A percentile compares a stretch with the other conserved stretches of the same genome.
Evolutionary conservation across 305 asterid genomes (phyloP).

Genomic region (Rubia peregrina): DNA sequence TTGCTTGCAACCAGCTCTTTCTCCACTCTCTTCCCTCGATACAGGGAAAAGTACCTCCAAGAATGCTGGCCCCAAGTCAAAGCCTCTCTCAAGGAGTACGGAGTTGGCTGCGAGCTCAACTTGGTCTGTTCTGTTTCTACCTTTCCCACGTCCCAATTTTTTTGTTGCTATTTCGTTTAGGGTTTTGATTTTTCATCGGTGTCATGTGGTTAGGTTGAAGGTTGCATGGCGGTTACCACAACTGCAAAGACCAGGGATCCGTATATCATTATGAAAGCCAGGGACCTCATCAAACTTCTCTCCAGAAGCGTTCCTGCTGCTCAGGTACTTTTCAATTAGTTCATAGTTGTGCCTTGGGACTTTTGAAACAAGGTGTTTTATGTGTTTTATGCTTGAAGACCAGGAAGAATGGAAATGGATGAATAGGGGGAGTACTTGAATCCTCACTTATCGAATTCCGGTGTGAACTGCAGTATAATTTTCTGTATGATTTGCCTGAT

Average conservation of each 20-base stretch:
- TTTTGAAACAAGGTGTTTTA: no score
- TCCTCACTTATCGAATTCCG: no score
- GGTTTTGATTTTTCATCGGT: background rate
- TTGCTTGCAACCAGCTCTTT: slow-evolving; percentile 82
- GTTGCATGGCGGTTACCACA: slow-evolving; percentile 76
- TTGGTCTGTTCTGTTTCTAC: slow-evolving; percentile 40
- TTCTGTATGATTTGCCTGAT: no score
- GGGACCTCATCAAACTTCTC: slow-evolving; percentile 73
- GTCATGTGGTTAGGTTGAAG: slow-evolving; percentile 58
- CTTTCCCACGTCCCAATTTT: background rate
- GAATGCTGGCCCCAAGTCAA: slow-evolving; percentile 75
- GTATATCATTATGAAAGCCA: slow-evolving; percentile 63
- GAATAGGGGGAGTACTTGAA: no score
- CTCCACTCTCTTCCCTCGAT: slow-evolving; percentile 88
- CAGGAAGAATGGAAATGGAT: no score
- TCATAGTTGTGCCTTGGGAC: background rate
- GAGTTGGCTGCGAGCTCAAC: slow-evolving; percentile 58
- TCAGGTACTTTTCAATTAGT: slow-evolving; percentile 38
- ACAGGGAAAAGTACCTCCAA: slow-evolving; percentile 72
- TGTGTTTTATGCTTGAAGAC: background rate
- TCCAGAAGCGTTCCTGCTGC: slow-evolving; percentile 90
- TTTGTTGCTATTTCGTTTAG: background rate
- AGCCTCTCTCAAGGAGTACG: slow-evolving; percentile 73
- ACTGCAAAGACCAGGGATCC: slow-evolving; percentile 78
- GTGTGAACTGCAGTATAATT: no score